Percentiles rank a stretch among this genome's conserved stretches.
Evolutionary conservation across 768 basidiomycete genomes (phyloP).

Genomic region (Termitomyces sp.): DNA sequence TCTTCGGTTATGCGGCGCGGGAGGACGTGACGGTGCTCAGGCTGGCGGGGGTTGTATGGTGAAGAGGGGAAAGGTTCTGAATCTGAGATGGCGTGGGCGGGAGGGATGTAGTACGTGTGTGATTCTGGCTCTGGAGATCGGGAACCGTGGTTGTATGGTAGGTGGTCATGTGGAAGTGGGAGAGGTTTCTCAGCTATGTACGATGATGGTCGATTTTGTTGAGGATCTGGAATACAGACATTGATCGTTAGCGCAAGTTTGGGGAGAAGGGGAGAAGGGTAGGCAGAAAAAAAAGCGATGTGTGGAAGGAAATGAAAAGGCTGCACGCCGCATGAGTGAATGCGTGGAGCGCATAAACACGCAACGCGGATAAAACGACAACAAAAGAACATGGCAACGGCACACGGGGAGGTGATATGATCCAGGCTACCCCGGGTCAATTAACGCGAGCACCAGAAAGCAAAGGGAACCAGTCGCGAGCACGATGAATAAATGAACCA

Average conservation of each 20-base stretch:
- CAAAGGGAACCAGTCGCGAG: no score
- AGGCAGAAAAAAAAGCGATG: no score
- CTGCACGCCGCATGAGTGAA: no score
- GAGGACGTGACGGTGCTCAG: slow-evolving; percentile 13
- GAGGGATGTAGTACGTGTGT: slow-evolving; percentile 38
- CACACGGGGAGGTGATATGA: no score
- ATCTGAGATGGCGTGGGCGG: slow-evolving; percentile 46
- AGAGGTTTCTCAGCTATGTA: slow-evolving; percentile 4
- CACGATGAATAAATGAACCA: no score
- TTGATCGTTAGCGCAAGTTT: no score
- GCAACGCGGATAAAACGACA: neutral
- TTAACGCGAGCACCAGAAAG: no score
- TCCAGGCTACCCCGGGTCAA: no score
- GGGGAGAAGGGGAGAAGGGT: no score
- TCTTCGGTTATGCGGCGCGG: neutral
- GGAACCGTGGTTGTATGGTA: slow-evolving; percentile 4
- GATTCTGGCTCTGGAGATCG: neutral
- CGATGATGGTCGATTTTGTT: neutral
- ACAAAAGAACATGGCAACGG: no score
- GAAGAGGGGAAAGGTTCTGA: slow-evolving; percentile 1
- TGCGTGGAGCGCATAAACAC: neutral
- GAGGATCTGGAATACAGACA: neutral
- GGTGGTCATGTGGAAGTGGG: slow-evolving; percentile 20
- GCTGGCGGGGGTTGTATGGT: neutral
- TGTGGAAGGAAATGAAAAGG: no score